Evolutionary conservation across 1,284 basidiomycete species (phyloP), one percentile per base, ranked within the genome.

Genomic region (Papiliotrema nemorosa): DNA sequence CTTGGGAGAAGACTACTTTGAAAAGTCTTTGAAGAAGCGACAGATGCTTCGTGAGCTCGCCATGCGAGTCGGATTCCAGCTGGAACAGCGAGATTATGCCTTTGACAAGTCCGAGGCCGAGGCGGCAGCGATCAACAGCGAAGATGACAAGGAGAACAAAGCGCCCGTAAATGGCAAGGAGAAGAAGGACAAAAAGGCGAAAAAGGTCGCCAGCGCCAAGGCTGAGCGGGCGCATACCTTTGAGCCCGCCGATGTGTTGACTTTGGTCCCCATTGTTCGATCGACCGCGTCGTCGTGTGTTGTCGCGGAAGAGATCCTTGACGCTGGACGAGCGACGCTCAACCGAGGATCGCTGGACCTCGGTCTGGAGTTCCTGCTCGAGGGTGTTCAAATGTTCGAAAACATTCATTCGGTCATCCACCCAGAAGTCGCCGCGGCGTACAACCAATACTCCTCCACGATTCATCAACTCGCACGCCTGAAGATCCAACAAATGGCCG

Each of bases 361-460:
- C 24, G 81, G 80, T 22, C 70, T 80, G 38, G 80, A 80, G 54
- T 72, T 81, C 57, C 71, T 80, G 66, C 73, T 78, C 40, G 80
- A 82, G 55, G 79, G 76, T 36, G 71, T 82, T 51, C 76, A 77
- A 59, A 73, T 79, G 52, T 80, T 78, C 72, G 80, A 82, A 71
- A 77, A 78, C 57, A 77, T 81, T 42, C 80, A 79, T 64, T 79
- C 79, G 3, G 69, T 80, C 20, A 75, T 81, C 21, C 81, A 82
- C 67, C 78, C 80, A 26, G 80, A 81, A 60, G 77, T 80, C 43
- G 79, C 79, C 0, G 67, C 73, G 12, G 77, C 77, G 50, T 81
- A 80, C 67, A 76, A 78, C 58, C 69, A 76, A 50, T 79, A 79
- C 60, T 73, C 77, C 4, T 72, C 74, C 49, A 71, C 77, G 9